A percentile compares a stretch with the other conserved stretches of the same genome.
phyloP scores from a whole-genome alignment of 75 land plant genomes.

The Gnetum montanum region DNA sequence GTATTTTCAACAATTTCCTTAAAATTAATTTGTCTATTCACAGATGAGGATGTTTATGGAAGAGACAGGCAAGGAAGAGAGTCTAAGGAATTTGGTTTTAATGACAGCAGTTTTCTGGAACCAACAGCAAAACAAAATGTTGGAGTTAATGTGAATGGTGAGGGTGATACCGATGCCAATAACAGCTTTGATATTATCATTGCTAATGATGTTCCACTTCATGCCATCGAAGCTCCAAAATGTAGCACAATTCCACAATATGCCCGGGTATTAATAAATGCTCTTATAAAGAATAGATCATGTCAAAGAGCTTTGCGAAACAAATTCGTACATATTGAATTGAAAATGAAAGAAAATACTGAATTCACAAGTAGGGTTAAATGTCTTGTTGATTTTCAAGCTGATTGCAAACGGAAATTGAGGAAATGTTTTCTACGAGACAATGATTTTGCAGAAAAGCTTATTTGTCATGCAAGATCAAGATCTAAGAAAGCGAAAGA shows the following conservation, averaged over 20 bases:
- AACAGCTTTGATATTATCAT: neutral
- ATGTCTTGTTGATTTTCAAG: constrained; percentile 55
- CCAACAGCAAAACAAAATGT: neutral
- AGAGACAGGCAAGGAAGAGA: neutral
- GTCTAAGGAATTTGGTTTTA: neutral
- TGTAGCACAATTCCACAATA: constrained; percentile 26
- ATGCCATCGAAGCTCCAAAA: constrained; percentile 5
- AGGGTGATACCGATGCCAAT: neutral
- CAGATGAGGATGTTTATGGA: too few relatives aligned
- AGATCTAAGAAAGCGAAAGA: constrained; percentile 22
- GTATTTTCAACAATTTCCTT: too few relatives aligned
- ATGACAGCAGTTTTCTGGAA: neutral
- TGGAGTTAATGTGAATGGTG: neutral
- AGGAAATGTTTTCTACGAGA: constrained; percentile 21
- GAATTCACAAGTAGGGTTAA: constrained; percentile 44
- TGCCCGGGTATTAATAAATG: constrained; percentile 43
- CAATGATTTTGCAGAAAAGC: constrained; percentile 43
- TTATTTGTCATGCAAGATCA: constrained; percentile 33
- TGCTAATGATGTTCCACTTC: neutral
- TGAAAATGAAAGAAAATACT: constrained; percentile 55
- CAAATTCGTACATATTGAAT: constrained; percentile 46
- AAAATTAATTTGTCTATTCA: too few relatives aligned
- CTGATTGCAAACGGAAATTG: constrained; percentile 27
- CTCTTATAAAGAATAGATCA: constrained; percentile 64
- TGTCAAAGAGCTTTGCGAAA: constrained; percentile 47